A percentile compares a stretch with the other conserved stretches of the same genome.
phyloP scores from a whole-genome alignment of 139 green algal genomes.

The Nannochloris sp. region DNA sequence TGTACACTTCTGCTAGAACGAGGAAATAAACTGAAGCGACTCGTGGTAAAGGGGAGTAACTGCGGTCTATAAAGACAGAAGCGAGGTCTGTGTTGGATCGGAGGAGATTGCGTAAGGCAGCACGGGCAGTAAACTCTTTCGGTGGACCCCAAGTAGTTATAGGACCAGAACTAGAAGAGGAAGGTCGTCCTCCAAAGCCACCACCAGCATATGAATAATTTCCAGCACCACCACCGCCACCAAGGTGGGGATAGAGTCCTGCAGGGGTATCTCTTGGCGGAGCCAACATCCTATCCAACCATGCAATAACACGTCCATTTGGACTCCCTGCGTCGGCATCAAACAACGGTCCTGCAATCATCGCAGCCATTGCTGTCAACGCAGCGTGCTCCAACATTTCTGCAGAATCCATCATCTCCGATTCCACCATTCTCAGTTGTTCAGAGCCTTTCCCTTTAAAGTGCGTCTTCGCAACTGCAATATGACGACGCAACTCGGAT shows the following conservation, averaged over 20 bases:
- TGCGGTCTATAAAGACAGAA: constrained; percentile 56
- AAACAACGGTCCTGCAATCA: constrained; percentile 63
- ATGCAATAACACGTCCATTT: constrained; percentile 28
- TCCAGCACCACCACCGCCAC: not conserved
- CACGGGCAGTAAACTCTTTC: constrained; percentile 32
- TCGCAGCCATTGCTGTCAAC: constrained; percentile 55
- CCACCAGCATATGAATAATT: not conserved
- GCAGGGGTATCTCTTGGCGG: not conserved
- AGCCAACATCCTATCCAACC: constrained; percentile 46
- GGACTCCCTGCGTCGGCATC: constrained; percentile 39
- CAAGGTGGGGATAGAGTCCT: too few species aligned
- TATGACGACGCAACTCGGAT: constrained; percentile 8
- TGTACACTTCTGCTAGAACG: constrained; percentile 15
- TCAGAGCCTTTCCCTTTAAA: constrained; percentile 39
- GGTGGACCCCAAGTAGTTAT: constrained; percentile 13
- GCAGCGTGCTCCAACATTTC: constrained; percentile 55
- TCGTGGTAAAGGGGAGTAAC: constrained; percentile 49
- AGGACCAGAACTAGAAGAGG: not conserved
- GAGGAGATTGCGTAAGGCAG: constrained; percentile 54
- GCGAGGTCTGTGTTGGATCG: constrained; percentile 48
- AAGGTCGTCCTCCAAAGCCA: not conserved
- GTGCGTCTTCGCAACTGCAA: constrained; percentile 3
- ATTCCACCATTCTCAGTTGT: constrained; percentile 29
- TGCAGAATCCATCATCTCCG: constrained; percentile 23
- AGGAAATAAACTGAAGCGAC: constrained; percentile 67